These are phyloP conservation scores for Miscanthus lutarioriparius DNA, from an alignment of 176 grass and related monocot species.

Conservation along the genomic window DNA sequence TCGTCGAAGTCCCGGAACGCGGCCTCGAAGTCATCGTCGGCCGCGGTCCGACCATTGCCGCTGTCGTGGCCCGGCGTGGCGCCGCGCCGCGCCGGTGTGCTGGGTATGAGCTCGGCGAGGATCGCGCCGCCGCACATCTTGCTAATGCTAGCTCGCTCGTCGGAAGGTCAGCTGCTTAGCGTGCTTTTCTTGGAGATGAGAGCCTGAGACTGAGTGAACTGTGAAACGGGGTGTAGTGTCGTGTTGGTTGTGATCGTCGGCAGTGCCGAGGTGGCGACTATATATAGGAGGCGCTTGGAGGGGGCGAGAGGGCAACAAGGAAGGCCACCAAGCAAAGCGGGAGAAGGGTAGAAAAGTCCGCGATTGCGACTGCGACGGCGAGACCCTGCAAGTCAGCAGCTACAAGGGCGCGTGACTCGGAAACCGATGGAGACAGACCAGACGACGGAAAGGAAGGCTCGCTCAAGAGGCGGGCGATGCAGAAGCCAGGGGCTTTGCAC, in stretches of 20 bases:
- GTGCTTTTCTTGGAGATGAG: neutral
- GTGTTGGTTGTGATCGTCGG: neutral
- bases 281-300: slow-evolving; percentile 3
- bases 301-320: slow-evolving; percentile 2
- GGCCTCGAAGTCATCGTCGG: slow-evolving; percentile 50
- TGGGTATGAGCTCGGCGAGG: slow-evolving; percentile 49
- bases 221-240: neutral
- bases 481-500: neutral
- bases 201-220: neutral
- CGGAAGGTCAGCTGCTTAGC: neutral
- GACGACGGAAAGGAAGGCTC: too few species aligned
- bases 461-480: neutral
- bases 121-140: slow-evolving; percentile 69
- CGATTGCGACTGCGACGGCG: neutral
- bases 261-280: neutral
- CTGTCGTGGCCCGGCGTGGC: neutral
- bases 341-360: neutral
- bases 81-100: slow-evolving; percentile 15
- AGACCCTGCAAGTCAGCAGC: neutral
- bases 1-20: slow-evolving; percentile 51
- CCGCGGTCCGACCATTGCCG: neutral
- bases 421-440: too few species aligned
- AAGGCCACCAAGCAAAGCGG: too few species aligned
- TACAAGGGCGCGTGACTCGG: too few species aligned
- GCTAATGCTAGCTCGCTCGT: neutral